Evolutionary conservation across 108 stramenopile genomes (phyloP).

Genomic region (Skeletonema marinoi): DNA sequence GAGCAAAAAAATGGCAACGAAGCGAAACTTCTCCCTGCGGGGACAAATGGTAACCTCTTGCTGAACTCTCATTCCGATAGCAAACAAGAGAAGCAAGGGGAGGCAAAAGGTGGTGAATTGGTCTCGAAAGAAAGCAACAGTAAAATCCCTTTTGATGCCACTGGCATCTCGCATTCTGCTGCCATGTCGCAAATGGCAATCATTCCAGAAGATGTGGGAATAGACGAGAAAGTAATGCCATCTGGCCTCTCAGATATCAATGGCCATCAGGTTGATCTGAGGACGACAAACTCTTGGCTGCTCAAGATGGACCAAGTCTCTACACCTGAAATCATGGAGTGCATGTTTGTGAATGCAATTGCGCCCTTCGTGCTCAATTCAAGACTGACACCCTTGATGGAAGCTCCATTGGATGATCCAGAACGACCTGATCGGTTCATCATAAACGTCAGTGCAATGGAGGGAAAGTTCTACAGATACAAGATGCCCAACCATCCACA

Average conservation of each 20-base stretch:
- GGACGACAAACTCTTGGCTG: constrained; percentile 86
- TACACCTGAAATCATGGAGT: constrained; percentile 90
- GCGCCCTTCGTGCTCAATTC: constrained; percentile 91
- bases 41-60: neutral
- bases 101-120: constrained; percentile 1
- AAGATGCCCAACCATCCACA: constrained; percentile 93
- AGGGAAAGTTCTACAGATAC: constrained; percentile 93
- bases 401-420: constrained; percentile 27
- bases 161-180: constrained; percentile 80
- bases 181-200: constrained; percentile 85
- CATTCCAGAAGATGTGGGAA: constrained; percentile 86
- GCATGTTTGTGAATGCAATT: constrained; percentile 90
- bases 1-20: neutral
- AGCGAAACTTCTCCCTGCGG: constrained; percentile 13
- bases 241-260: constrained; percentile 86
- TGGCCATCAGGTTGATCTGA: constrained; percentile 89
- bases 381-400: constrained; percentile 87
- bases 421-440: constrained; percentile 76
- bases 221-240: constrained; percentile 66
- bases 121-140: constrained; percentile 9
- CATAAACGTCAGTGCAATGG: constrained; percentile 93
- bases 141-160: constrained; percentile 66
- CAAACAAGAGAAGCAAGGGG: neutral
- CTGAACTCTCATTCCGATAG: neutral
- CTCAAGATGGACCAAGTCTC: constrained; percentile 88